Percentiles rank a stretch among this genome's conserved stretches.
These are phyloP conservation scores for Orbilia blumenaviensis DNA, from an alignment of 2,329 filamentous ascomycete species.

Conservation along the genomic window DNA sequence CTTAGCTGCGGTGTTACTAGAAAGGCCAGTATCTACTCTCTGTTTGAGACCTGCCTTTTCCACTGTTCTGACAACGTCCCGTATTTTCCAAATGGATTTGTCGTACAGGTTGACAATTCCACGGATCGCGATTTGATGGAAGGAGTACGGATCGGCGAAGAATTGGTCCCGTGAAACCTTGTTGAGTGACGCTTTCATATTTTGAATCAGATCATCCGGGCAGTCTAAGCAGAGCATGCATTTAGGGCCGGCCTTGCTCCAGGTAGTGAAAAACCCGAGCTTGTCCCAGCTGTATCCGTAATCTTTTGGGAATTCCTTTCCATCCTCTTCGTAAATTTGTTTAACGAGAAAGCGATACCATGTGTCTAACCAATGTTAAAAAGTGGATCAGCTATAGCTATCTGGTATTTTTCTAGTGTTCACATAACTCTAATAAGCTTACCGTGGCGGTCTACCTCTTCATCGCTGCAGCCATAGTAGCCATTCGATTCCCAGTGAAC, in stretches of 20 bases:
- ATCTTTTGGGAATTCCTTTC: background rate
- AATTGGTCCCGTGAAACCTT: conserved; percentile 13
- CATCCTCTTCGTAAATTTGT: conserved; percentile 12
- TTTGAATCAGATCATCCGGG: conserved; percentile 1
- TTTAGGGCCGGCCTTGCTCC: conserved; percentile 31
- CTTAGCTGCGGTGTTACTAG: conserved; percentile 25
- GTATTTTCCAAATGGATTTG: conserved; percentile 39
- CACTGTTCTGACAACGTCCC: conserved; percentile 36
- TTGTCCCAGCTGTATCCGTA: conserved; percentile 37
- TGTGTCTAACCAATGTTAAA: conserved; percentile 7
- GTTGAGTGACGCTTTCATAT: conserved; percentile 11
- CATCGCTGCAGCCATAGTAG: conserved; percentile 37
- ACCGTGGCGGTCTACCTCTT: conserved; percentile 23
- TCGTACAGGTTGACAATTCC: conserved; percentile 37
- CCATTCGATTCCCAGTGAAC: conserved; percentile 49
- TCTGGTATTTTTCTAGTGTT: no score
- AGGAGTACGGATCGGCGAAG: conserved; percentile 41
- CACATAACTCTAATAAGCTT: no score
- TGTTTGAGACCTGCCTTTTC: conserved; percentile 49
- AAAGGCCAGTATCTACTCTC: background rate
- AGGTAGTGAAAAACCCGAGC: conserved; percentile 42
- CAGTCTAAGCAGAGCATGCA: conserved; percentile 41
- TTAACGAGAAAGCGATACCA: conserved; percentile 45
- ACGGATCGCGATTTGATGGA: conserved; percentile 35
- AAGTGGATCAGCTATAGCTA: no score